Base-by-base conservation (phyloP, 108 stramenopile species). In the Cyclotella atomus region DNA sequence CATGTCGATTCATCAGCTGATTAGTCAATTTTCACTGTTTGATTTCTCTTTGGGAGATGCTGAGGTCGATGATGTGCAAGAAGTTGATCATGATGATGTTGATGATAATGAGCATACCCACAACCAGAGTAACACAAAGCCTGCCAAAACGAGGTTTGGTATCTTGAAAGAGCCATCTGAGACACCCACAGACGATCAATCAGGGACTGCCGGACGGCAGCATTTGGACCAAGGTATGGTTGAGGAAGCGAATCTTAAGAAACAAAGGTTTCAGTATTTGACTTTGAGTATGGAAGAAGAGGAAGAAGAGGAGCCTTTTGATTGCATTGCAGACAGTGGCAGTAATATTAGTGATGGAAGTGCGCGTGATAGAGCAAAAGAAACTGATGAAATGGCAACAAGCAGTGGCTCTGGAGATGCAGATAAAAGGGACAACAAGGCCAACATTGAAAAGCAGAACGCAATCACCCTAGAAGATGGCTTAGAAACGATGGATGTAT, bases 1-100 rank as follows among this genome's bases (percentile, higher is more conserved):
- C 0, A 4, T 65, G 27, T 19, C 46, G 46, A 46, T 65, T 65
- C 33, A 65, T 47, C 16, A 65, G 4, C 35, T 65, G 28, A 19
- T 65, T 8, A 47, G 32, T 34, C 15, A 25, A 49, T 49, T 65
- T 27, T 29, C 64, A 5, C 23, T 65, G 1, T 49, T 65, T 17
- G 46, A 28, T 23, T 41, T 61, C 16, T 1, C 38, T 38, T 25
- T 25, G 2, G n/a, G n/a, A n/a, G 23, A 61, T 65, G 43, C 27
- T 30, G 64, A 46, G 9, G 27, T 28, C 20, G 30, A 32, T 0
- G 16, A 46, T 4, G 45, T 1, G 23, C 41, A 62, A 14, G 38
- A 32, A 6, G 16, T 15, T 21, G 50, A 52, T 41, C 38, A 0
- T 5, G 10, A 10, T 53, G n/a, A n/a, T n/a, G n/a, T 53, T 19